Base-by-base conservation (phyloP, 805 yeast species). In the Wickerhamomyces alni region DNA sequence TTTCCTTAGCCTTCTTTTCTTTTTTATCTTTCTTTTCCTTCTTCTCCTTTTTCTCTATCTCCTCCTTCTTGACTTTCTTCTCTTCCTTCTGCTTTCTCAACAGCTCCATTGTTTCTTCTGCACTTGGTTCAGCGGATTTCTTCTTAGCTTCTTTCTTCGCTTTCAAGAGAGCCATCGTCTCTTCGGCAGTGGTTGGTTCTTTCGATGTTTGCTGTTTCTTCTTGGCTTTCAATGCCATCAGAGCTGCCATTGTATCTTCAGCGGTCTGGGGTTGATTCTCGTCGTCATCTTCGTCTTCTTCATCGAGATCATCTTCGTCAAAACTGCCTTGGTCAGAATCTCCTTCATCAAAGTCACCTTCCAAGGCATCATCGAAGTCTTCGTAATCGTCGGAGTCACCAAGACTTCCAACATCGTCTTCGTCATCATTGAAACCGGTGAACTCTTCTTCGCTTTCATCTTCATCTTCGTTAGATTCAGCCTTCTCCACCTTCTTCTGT, bases 181-280 rank as follows among this genome's bases (percentile, higher is more conserved):
- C 67, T 35, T 68, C 71, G 35, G 63, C 72, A 17, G 62, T 52
- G 5, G 30, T 2, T 17, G 37, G 37, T 24, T 41, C 34, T 9
- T 5, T n/a, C 9, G n/a, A 11, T n/a, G n/a, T 26, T 31, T 33
- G 13, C 12, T 32, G 17, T 39, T 27, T 47, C 46, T 50, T 61
- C 38, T 48, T 61, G 24, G 57, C 65, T 48, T 67, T 73, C 38
- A 63, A 44, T 26, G 66, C 66, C 54, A 59, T 68, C 39, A 72
- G 51, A 4, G 70, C 65, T 2, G 62, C 69, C 67, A 66, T 65
- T 2, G 72, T 72, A 33, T 68, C 72, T 35, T 61, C 71, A 1
- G 59, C 68, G 11, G 64, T 59, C 9, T 26, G 29, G 6, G 8
- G 13, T 26, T 26, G 29, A 26, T 26, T n/a, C 8, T 11, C 13